phyloP scores from a whole-genome alignment of 2,329 filamentous ascomycete species.

The Beauveria caledonica region DNA sequence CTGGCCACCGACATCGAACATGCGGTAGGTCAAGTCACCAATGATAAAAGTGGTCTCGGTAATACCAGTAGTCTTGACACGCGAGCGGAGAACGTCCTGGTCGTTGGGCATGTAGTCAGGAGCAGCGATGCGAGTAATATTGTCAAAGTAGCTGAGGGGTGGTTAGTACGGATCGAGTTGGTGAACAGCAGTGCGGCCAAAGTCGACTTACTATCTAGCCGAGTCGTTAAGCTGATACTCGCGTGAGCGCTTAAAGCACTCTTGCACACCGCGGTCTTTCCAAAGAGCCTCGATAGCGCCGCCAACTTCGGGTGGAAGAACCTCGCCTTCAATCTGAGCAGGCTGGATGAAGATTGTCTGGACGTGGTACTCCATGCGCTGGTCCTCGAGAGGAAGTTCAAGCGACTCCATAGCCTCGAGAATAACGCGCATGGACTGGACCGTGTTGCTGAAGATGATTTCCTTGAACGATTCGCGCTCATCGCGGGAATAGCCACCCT shows the following conservation, averaged over 20 bases:
- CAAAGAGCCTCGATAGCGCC: slow-evolving; percentile 86
- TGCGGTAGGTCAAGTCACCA: slow-evolving; percentile 86
- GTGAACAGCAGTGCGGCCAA: not conserved
- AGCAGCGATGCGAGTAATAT: slow-evolving; percentile 81
- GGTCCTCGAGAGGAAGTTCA: slow-evolving; percentile 78
- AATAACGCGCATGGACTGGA: slow-evolving; percentile 62
- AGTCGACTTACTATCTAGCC: slow-evolving; percentile 78
- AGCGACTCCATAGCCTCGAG: slow-evolving; percentile 62
- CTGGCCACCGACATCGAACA: slow-evolving; percentile 96
- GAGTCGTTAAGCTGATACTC: slow-evolving; percentile 97
- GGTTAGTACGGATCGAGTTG: slow-evolving; percentile 23
- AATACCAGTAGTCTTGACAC: slow-evolving; percentile 97
- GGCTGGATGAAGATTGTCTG: slow-evolving; percentile 99
- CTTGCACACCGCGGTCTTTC: slow-evolving; percentile 87
- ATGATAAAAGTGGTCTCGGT: slow-evolving; percentile 96
- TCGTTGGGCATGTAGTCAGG: slow-evolving; percentile 93
- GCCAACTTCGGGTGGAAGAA: slow-evolving; percentile 87
- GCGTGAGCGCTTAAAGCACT: slow-evolving; percentile 90
- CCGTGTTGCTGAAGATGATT: slow-evolving; percentile 63
- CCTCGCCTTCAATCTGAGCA: slow-evolving; percentile 91
- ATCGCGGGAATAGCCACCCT: slow-evolving; percentile 96
- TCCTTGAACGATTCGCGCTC: slow-evolving; percentile 64
- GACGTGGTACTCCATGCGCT: slow-evolving; percentile 91
- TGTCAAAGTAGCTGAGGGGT: slow-evolving; percentile 79
- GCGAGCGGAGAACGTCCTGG: slow-evolving; percentile 88